Percentiles rank a stretch among this genome's conserved stretches.
Evolutionary conservation across 1,139 yeast species (phyloP).

Genomic region (Pichia sp.): DNA sequence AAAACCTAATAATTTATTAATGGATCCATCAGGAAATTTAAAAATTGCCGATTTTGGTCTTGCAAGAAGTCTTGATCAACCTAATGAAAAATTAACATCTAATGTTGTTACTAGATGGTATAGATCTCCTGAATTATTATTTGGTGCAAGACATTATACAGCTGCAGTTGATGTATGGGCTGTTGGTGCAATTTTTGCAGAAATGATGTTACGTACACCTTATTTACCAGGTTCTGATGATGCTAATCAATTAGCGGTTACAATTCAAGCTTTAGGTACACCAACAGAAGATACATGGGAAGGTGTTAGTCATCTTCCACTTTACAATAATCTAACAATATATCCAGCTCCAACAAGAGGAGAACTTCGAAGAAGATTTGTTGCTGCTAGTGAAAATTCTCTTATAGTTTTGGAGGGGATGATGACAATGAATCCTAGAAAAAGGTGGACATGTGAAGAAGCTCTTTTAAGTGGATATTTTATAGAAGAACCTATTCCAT

Average conservation of each 20-base stretch:
- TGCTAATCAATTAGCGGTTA: constrained; percentile 80
- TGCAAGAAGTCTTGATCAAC: constrained; percentile 76
- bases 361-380: constrained; percentile 76
- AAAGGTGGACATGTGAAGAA: constrained; percentile 59
- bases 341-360: constrained; percentile 82
- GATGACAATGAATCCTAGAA: constrained; percentile 73
- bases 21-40: constrained; percentile 80
- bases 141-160: constrained; percentile 86
- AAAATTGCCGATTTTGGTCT: constrained; percentile 97
- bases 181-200: constrained; percentile 93
- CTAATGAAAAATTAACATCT: constrained; percentile 77
- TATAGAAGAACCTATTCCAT: constrained; percentile 65
- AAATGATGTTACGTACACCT: constrained; percentile 89
- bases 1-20: constrained; percentile 73
- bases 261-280: constrained; percentile 91
- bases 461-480: constrained; percentile 70
- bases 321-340: constrained; percentile 61
- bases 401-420: constrained; percentile 67
- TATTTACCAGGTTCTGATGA: constrained; percentile 92
- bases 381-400: constrained; percentile 89
- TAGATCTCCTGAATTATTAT: constrained; percentile 85
- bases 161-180: constrained; percentile 93
- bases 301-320: constrained; percentile 71
- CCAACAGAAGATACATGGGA: constrained; percentile 95
- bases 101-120: constrained; percentile 98